These are phyloP conservation scores for Boletus patriciae DNA, from an alignment of 768 basidiomycete genomes.

Conservation along the genomic window DNA sequence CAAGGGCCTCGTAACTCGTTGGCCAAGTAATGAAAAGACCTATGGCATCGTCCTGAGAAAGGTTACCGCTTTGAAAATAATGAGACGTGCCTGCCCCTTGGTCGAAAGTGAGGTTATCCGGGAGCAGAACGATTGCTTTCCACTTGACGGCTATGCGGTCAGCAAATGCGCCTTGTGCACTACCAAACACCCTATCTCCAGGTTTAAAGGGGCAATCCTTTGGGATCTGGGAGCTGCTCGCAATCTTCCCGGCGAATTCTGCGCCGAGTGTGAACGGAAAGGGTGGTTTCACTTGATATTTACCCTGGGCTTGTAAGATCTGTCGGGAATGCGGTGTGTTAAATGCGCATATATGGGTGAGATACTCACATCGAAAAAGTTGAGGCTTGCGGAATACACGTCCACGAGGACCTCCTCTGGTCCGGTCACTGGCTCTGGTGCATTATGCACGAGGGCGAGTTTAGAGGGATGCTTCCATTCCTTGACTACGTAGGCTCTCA, in stretches of 20 bases:
- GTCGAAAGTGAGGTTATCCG: conserved; percentile 74
- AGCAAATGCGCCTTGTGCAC: conserved; percentile 73
- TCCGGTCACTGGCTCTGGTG: conserved; percentile 54
- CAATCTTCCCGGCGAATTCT: conserved; percentile 83
- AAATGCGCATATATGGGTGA: conserved; percentile 11
- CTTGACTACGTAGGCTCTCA: conserved; percentile 78
- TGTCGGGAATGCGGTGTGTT: conserved; percentile 27
- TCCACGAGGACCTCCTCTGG: conserved; percentile 68
- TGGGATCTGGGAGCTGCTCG: conserved; percentile 71
- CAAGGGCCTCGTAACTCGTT: conserved; percentile 89
- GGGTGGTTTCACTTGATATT: conserved; percentile 81
- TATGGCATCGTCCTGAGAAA: conserved; percentile 26
- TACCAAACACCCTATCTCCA: conserved; percentile 89
- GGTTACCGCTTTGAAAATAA: not conserved
- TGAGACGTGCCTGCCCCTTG: conserved; percentile 72
- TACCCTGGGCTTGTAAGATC: conserved; percentile 88
- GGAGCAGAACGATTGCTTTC: conserved; percentile 59
- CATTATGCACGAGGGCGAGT: conserved; percentile 51
- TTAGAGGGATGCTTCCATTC: conserved; percentile 69
- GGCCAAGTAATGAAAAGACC: conserved; percentile 89
- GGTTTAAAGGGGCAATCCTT: conserved; percentile 71
- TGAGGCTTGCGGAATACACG: conserved; percentile 71
- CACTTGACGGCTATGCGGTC: conserved; percentile 67
- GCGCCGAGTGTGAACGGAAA: conserved; percentile 83
- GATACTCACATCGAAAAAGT: conserved; percentile 67